Evolutionary conservation across 164 flowering plant genomes (phyloP).

Genomic region (Piper betle): DNA sequence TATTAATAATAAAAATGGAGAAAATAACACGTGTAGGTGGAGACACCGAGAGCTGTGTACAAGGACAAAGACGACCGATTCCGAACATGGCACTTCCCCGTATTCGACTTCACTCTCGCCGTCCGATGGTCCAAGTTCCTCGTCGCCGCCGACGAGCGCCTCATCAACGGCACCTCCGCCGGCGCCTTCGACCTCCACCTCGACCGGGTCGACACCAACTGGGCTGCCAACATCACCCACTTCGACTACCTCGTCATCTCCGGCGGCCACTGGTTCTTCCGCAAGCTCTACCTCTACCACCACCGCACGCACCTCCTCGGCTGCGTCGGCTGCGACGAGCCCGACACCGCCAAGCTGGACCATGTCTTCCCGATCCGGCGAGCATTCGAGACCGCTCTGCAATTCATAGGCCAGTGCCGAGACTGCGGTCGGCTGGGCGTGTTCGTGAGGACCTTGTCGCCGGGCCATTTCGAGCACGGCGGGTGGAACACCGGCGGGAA

Average conservation of each 20-base stretch:
- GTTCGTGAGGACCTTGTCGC: slow-evolving; percentile 68
- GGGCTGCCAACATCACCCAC: slow-evolving; percentile 13
- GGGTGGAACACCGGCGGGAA: slow-evolving; percentile 66
- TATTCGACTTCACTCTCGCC: slow-evolving; percentile 52
- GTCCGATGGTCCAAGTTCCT: slow-evolving; percentile 39
- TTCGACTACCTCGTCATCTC: slow-evolving; percentile 27
- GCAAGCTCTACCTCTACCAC: slow-evolving; percentile 14
- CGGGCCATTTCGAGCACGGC: slow-evolving; percentile 79
- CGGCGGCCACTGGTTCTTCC: slow-evolving; percentile 33
- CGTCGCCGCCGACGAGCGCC: slow-evolving; percentile 14
- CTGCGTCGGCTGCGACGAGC: slow-evolving; percentile 22
- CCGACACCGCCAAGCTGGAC: slow-evolving; percentile 14
- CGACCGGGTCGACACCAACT: slow-evolving; percentile 17
- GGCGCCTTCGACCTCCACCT: slow-evolving; percentile 20
- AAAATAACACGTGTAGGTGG: slow-evolving; percentile 14
- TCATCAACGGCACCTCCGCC: slow-evolving; percentile 12
- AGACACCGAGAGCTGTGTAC: slow-evolving; percentile 22
- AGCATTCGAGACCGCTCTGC: slow-evolving; percentile 24
- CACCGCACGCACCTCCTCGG: slow-evolving; percentile 8
- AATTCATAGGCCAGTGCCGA: slow-evolving; percentile 30
- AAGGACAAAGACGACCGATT: slow-evolving; percentile 41
- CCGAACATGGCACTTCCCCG: slow-evolving; percentile 49
- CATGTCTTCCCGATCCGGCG: slow-evolving; percentile 11
- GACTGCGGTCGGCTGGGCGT: slow-evolving; percentile 29
- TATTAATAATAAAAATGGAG: too few relatives aligned